A percentile compares a stretch with the other conserved stretches of the same genome.
These are phyloP conservation scores for Hypoxylon sp. DNA, from an alignment of 2,329 filamentous ascomycete genomes.

Conservation along the genomic window DNA sequence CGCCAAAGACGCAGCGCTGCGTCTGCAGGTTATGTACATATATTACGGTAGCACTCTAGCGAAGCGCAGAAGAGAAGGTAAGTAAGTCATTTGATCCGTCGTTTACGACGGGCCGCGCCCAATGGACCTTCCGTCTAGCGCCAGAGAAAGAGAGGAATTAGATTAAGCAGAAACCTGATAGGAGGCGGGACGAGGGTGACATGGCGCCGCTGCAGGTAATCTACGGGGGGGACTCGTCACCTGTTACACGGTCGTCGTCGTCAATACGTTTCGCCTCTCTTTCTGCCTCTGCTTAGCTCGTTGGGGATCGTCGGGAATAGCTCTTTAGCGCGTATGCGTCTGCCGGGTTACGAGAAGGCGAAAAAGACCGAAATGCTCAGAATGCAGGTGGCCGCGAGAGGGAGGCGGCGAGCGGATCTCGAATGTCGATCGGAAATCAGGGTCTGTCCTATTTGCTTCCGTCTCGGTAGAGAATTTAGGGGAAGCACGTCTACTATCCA, in stretches of 20 bases:
- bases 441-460: conserved; percentile 11
- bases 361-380: conserved; percentile 30
- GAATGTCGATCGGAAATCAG: conserved; percentile 28
- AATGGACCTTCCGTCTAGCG: not conserved
- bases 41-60: no score
- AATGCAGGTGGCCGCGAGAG: conserved; percentile 28
- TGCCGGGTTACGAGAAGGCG: conserved; percentile 7
- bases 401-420: conserved; percentile 5
- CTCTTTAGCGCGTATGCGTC: conserved; percentile 2
- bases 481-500: no score
- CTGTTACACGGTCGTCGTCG: not conserved
- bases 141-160: not conserved
- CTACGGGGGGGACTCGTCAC: not conserved
- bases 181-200: not conserved
- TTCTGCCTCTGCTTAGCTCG: conserved; percentile 2
- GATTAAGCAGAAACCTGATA: not conserved
- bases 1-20: no score
- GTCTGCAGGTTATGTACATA: not conserved
- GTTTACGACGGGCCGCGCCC: not conserved
- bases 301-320: conserved; percentile 23
- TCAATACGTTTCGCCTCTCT: no score
- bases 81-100: not conserved
- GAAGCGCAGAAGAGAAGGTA: no score
- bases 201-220: not conserved
- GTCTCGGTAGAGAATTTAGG: not conserved